A percentile compares a stretch with the other conserved stretches of the same genome.
These are phyloP conservation scores for Botrytis paeoniae DNA, from an alignment of 2,329 filamentous ascomycete species.

Conservation along the genomic window DNA sequence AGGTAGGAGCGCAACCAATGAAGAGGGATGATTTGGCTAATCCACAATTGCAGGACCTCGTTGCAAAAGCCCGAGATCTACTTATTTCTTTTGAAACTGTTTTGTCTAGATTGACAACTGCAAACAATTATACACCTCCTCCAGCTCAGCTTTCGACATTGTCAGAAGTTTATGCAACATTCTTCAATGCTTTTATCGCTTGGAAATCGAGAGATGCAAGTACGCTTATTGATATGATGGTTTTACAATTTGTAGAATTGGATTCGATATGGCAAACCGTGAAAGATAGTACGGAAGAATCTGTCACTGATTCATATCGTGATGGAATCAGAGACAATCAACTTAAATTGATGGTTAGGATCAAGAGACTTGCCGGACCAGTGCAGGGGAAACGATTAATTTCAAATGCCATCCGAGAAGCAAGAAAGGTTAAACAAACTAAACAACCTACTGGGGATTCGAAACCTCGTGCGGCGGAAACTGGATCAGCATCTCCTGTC, in stretches of 20 bases:
- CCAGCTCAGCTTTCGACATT: conserved; percentile 60
- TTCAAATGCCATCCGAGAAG: conserved; percentile 69
- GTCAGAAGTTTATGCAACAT: conserved; percentile 68
- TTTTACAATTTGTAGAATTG: conserved; percentile 80
- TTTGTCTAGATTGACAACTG: conserved; percentile 60
- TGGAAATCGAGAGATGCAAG: conserved; percentile 82
- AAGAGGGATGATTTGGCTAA: conserved; percentile 55
- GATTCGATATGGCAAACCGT: conserved; percentile 82
- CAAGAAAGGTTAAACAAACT: conserved; percentile 60
- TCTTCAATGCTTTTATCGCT: conserved; percentile 74
- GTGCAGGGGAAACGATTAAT: conserved; percentile 71
- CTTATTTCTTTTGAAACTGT: conserved; percentile 76
- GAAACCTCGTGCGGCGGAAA: conserved; percentile 57
- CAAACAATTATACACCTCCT: conserved; percentile 66
- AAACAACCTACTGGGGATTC: conserved; percentile 68
- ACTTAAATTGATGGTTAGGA: conserved; percentile 72
- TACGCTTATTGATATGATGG: conserved; percentile 76
- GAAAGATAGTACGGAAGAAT: conserved; percentile 71
- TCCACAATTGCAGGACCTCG: conserved; percentile 65
- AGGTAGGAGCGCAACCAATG: conserved; percentile 49
- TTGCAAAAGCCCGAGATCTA: conserved; percentile 73
- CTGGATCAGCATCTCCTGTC: conserved; percentile 39
- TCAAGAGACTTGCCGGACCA: conserved; percentile 72
- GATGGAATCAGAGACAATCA: conserved; percentile 81
- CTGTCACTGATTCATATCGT: conserved; percentile 72